Evolutionary conservation across 371 early-diverging fungal genomes (phyloP).

Genomic region (Haplosporangium sp.): DNA sequence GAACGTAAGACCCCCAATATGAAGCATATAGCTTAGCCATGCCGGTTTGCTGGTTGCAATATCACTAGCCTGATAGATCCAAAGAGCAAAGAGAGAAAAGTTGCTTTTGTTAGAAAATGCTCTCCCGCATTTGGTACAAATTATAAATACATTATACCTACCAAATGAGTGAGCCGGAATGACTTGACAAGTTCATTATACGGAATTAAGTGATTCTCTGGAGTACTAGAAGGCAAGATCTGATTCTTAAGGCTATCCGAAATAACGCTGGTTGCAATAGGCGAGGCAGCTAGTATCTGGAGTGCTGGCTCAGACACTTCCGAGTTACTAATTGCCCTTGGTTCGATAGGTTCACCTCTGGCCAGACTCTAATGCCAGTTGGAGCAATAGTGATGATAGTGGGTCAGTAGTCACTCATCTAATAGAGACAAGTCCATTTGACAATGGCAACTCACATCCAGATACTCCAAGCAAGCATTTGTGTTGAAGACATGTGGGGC

Average conservation of each 20-base stretch:
- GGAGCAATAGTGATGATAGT: slow-evolving; percentile 6
- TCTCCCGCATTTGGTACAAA: not conserved
- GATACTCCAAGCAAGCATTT: slow-evolving; percentile 28
- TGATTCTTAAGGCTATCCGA: not conserved
- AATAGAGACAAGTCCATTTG: slow-evolving; percentile 5
- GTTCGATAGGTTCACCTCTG: not conserved
- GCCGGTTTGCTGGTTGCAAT: not conserved
- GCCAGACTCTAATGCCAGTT: not conserved
- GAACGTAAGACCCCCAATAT: not conserved
- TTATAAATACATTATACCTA: not conserved
- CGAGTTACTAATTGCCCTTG: not conserved
- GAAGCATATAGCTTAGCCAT: slow-evolving; percentile 3
- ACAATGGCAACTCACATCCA: slow-evolving; percentile 22
- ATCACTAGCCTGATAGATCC: not conserved
- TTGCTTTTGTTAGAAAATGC: not conserved
- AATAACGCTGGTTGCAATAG: not conserved
- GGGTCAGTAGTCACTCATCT: not conserved
- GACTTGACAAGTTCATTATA: not conserved
- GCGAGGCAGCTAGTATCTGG: not conserved
- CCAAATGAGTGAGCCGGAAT: not conserved
- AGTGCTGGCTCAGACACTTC: not conserved
- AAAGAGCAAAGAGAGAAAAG: not conserved
- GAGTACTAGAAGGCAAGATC: not conserved
- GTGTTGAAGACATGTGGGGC: slow-evolving; percentile 22
- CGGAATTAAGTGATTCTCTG: not conserved